Percentiles rank a stretch among this genome's conserved stretches.
Conservation (phyloP, 345 rosid genomes). For the Eucalyptus marginata region DNA sequence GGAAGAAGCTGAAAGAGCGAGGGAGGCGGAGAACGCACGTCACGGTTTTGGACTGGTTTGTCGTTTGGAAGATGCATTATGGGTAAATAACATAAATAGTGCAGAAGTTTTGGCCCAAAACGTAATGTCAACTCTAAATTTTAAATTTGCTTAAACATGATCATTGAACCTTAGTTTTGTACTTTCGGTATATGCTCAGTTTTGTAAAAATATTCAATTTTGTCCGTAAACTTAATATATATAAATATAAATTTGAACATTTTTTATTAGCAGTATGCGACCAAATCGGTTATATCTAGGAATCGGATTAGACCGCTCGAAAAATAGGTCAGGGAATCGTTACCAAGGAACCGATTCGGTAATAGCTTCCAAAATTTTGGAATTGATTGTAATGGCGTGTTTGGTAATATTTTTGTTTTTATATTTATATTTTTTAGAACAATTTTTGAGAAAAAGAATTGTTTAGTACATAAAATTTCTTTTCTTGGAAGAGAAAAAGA, state of each 20-base stretch:
- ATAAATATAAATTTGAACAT: too few species aligned
- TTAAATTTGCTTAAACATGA: not conserved
- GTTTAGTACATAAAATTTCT: too few species aligned
- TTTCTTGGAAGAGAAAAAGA: rapidly evolving
- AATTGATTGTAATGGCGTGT: too few species aligned
- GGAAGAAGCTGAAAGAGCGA: not conserved
- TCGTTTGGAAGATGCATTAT: not conserved
- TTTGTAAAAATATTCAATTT: too few species aligned
- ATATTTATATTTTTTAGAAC: too few species aligned
- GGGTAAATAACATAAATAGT: not conserved
- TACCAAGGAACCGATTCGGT: rapidly evolving
- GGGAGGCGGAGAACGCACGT: not conserved
- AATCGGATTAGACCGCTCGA: rapidly evolving
- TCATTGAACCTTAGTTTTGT: rapidly evolving
- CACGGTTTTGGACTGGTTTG: not conserved
- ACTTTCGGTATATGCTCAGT: too few species aligned
- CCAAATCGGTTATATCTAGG: rapidly evolving
- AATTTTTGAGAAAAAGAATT: too few species aligned
- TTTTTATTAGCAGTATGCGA: too few species aligned
- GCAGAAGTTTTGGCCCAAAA: not conserved
- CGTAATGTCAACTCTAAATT: not conserved
- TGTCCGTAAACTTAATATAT: too few species aligned
- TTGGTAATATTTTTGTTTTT: too few species aligned
- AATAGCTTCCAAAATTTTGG: too few species aligned
- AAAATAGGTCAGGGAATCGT: rapidly evolving